Conservation (phyloP, 2,329 filamentous ascomycete species). For the Fusarium sp. region DNA sequence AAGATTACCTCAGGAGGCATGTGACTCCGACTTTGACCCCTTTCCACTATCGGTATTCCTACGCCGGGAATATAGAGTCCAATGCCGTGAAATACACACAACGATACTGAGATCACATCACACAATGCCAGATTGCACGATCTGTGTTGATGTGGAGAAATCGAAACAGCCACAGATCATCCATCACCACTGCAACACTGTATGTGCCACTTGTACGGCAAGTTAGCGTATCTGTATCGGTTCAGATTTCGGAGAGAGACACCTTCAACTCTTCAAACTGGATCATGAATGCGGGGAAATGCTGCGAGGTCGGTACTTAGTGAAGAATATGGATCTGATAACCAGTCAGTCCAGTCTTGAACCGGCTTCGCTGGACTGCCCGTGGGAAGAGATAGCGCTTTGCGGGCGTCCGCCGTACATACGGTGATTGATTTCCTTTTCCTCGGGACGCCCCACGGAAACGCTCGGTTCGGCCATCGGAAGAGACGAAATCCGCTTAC, state of each 20-base stretch:
- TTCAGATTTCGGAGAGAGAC: slow-evolving; percentile 11
- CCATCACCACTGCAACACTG: not conserved
- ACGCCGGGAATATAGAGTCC: not conserved
- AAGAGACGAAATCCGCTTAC: slow-evolving; percentile 26
- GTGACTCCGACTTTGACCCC: slow-evolving; percentile 23
- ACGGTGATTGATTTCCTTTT: slow-evolving; percentile 14
- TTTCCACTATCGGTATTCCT: not conserved
- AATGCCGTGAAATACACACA: not conserved
- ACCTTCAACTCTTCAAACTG: not conserved
- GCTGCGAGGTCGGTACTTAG: not conserved
- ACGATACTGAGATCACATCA: not conserved
- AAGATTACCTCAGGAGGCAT: slow-evolving; percentile 14
- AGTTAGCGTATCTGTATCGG: slow-evolving; percentile 16
- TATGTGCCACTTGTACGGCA: not conserved
- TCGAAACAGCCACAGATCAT: slow-evolving; percentile 3
- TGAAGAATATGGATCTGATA: slow-evolving; percentile 6
- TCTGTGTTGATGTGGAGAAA: not conserved
- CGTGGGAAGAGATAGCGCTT: not conserved
- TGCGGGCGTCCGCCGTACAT: slow-evolving; percentile 9
- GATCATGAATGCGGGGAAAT: slow-evolving; percentile 23
- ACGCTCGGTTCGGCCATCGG: slow-evolving; percentile 43
- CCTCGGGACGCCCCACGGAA: slow-evolving; percentile 38
- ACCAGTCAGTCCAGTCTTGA: not conserved
- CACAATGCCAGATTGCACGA: not conserved
- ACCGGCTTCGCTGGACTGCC: not conserved